These are phyloP conservation scores for Nasturtium officinale DNA, from an alignment of 345 rosid genomes.

Conservation along the genomic window DNA sequence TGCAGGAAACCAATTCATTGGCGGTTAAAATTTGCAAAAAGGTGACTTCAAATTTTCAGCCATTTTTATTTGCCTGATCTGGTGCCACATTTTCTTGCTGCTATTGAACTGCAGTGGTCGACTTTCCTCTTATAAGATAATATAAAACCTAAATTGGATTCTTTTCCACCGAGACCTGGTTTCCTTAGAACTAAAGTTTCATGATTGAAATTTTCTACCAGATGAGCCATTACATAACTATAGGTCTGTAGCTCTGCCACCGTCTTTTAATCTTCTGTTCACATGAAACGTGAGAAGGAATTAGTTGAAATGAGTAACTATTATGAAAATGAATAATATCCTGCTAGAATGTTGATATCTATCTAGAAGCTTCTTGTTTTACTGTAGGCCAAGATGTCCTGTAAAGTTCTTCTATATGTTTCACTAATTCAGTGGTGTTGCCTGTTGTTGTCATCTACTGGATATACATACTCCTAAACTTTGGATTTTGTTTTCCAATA, in stretches of 20 bases:
- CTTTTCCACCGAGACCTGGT: slow-evolving; percentile 7
- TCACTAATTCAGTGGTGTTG: neutral
- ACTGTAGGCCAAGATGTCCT: neutral
- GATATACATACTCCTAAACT: slow-evolving; percentile 5
- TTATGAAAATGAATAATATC: neutral
- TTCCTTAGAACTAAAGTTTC: slow-evolving; percentile 6
- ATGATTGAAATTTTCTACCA: slow-evolving; percentile 4
- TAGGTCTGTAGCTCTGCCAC: slow-evolving; percentile 6
- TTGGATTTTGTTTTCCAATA: slow-evolving; percentile 21
- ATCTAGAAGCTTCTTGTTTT: slow-evolving; percentile 17
- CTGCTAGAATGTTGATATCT: slow-evolving; percentile 6
- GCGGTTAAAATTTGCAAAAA: slow-evolving; percentile 92
- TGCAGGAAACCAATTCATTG: slow-evolving; percentile 64
- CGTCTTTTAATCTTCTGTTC: neutral
- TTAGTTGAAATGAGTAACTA: neutral
- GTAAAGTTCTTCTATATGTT: slow-evolving; percentile 1
- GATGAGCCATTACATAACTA: slow-evolving; percentile 6
- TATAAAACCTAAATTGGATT: slow-evolving; percentile 6
- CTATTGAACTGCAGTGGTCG: slow-evolving; percentile 18
- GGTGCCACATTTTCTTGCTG: slow-evolving; percentile 10
- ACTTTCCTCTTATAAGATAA: neutral
- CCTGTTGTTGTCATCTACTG: slow-evolving; percentile 6
- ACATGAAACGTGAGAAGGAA: slow-evolving; percentile 18
- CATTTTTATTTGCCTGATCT: slow-evolving; percentile 16
- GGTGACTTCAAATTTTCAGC: slow-evolving; percentile 47